Conservation (phyloP, 2,329 filamentous ascomycete species). For the Fusarium keratoplasticum region DNA sequence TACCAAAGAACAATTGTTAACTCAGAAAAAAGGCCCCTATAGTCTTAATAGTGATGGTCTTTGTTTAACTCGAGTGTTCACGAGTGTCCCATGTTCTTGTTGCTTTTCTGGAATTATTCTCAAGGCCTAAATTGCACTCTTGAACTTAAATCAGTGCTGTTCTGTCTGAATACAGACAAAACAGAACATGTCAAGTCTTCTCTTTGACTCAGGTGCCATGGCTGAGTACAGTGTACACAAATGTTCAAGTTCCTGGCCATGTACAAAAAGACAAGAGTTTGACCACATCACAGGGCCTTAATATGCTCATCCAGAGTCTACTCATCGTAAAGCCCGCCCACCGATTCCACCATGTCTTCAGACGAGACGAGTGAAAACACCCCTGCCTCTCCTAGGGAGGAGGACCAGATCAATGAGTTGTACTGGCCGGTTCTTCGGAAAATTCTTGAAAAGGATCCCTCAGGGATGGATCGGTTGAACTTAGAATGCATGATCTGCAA, state of each 20-base stretch:
- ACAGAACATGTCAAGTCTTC: not conserved
- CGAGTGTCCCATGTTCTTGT: not conserved
- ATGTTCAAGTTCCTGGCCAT: not conserved
- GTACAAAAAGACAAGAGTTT: not conserved
- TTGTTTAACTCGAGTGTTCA: not conserved
- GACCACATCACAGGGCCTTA: not conserved
- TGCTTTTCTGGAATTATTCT: not conserved
- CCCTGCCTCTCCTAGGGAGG: not conserved
- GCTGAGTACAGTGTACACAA: not conserved
- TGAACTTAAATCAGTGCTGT: not conserved
- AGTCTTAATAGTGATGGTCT: not conserved
- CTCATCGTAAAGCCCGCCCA: not conserved
- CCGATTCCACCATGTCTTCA: not conserved
- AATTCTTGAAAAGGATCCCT: not conserved
- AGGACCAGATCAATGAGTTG: not conserved
- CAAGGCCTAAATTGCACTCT: not conserved
- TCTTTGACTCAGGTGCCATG: not conserved
- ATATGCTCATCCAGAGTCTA: not conserved
- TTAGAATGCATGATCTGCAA: constrained; percentile 10
- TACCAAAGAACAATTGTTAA: not conserved
- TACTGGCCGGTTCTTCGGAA: not conserved
- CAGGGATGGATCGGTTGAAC: not conserved
- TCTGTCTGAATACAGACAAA: not conserved
- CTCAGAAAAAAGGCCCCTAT: not conserved
- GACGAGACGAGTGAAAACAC: not conserved